Base-by-base conservation (phyloP, 768 basidiomycete species). In the Boletus pseudo-olivaceus region DNA sequence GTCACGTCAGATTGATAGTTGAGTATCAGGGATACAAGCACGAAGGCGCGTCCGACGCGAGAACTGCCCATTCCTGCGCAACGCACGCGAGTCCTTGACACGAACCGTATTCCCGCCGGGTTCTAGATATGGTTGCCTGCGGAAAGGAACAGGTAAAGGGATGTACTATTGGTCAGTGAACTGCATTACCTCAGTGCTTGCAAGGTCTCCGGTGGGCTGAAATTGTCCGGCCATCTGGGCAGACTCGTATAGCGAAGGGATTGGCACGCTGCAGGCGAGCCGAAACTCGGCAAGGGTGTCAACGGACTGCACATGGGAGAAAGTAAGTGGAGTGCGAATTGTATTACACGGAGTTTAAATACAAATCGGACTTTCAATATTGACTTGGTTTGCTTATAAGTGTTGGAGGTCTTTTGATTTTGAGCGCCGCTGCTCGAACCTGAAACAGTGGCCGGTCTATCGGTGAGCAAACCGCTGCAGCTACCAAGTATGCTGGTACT, bases 61-160 rank as follows among this genome's bases (percentile, higher is more conserved):
- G 37, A 53, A 20, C 35, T 12, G 23, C 34, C 48, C 65, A 67
- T 66, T 32, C 47, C 50, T 42, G 29, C 30, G 39, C 4, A 11
- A 42, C 12, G 19, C 12, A 26, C 19, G 42, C 29, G 29, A 15
- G 34, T 47, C 26, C 33, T 34, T 29, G 43, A 47, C 35, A 33
- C 23, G 17, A 49, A 47, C 30, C 8, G 41, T 43, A 14, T 50
- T 35, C 50, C 41, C 46, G 39, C 43, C 47, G 43, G 12, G 34
- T 12, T 52, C 41, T 33, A 19, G 27, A 20, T n/a, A n/a, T 27
- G 32, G 35, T 46, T 23, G 23, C 46, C 45, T 44, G 32, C 19
- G 12, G 40, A 42, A 44, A 42, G 11, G 20, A 37, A 20, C 7
- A 33, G 12, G 11, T 12, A 32, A 52, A 47, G 51, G 50, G 33